Evolutionary conservation across 192 early-diverging fungal genomes (phyloP).

Genomic region (Umbelopsis ramanniana): DNA sequence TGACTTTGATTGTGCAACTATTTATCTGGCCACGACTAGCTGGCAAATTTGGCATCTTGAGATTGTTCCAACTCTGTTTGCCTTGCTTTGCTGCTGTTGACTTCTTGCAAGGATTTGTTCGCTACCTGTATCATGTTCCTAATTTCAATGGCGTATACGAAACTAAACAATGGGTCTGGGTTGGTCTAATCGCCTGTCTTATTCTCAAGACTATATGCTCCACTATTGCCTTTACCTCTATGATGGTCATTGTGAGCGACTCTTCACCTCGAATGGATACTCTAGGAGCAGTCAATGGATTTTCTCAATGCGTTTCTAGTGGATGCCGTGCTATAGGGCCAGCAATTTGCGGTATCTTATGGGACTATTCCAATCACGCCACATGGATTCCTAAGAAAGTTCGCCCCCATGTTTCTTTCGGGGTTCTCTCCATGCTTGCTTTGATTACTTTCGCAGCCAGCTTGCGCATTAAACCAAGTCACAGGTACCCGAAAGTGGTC

Average conservation of each 20-base stretch:
- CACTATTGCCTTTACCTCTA: constrained; percentile 43
- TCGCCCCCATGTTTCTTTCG: constrained; percentile 1
- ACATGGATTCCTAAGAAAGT: neutral
- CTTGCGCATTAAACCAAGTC: neutral
- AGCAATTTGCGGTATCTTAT: constrained; percentile 52
- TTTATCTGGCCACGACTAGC: constrained; percentile 48
- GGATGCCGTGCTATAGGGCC: constrained; percentile 53
- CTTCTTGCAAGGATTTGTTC: constrained; percentile 21
- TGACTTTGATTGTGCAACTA: constrained; percentile 54
- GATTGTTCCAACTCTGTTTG: constrained; percentile 46
- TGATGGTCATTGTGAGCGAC: constrained; percentile 55
- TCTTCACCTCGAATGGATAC: constrained; percentile 41
- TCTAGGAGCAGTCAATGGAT: constrained; percentile 61
- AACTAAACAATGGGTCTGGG: constrained; percentile 33
- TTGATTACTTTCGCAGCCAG: neutral
- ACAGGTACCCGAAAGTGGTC: neutral
- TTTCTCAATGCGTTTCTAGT: constrained; percentile 47
- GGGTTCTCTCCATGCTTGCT: neutral
- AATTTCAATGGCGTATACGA: constrained; percentile 12
- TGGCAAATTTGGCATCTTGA: constrained; percentile 46
- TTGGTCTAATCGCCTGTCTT: constrained; percentile 24
- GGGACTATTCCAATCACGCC: constrained; percentile 24
- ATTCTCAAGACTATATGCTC: constrained; percentile 26
- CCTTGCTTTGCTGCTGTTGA: constrained; percentile 7
- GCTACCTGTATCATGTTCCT: constrained; percentile 27